A percentile compares a stretch with the other conserved stretches of the same genome.
These are phyloP conservation scores for Rhizophagus sp. DNA, from an alignment of 192 early-diverging fungal species.

Conservation along the genomic window DNA sequence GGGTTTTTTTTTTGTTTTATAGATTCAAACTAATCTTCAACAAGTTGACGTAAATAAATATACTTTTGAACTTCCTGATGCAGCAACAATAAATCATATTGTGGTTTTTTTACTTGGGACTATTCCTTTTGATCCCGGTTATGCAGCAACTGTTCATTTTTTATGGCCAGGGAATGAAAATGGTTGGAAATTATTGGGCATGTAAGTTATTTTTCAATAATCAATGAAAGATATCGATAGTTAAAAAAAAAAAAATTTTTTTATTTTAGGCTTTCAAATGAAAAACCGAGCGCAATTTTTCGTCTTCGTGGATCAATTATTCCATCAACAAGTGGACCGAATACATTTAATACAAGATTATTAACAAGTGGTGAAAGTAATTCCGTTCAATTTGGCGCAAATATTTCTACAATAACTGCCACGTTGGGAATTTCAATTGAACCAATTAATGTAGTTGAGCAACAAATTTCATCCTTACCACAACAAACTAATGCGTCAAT, in stretches of 20 bases:
- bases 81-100: conserved; percentile 89
- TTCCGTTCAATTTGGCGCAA: conserved; percentile 39
- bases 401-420: conserved; percentile 46
- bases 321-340: conserved; percentile 4
- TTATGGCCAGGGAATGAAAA: conserved; percentile 77
- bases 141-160: conserved; percentile 92
- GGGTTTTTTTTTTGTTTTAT: background rate
- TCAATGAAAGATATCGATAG: too few relatives aligned
- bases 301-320: conserved; percentile 45
- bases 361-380: conserved; percentile 18
- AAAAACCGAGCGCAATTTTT: conserved; percentile 84
- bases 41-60: conserved; percentile 88
- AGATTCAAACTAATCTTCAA: conserved; percentile 90
- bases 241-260: background rate
- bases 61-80: conserved; percentile 86
- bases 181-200: conserved; percentile 73
- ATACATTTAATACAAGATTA: background rate
- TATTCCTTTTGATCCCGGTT: conserved; percentile 85
- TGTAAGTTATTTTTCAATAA: conserved; percentile 40
- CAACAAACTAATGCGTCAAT: conserved; percentile 30
- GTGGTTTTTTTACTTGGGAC: conserved; percentile 91
- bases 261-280: conserved; percentile 65
- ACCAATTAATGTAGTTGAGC: conserved; percentile 70
- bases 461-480: conserved; percentile 52
- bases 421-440: conserved; percentile 94